Percentiles rank a stretch among this genome's conserved stretches.
Evolutionary conservation across 2,329 filamentous ascomycete species (phyloP).

Genomic region (Alternaria longipes): DNA sequence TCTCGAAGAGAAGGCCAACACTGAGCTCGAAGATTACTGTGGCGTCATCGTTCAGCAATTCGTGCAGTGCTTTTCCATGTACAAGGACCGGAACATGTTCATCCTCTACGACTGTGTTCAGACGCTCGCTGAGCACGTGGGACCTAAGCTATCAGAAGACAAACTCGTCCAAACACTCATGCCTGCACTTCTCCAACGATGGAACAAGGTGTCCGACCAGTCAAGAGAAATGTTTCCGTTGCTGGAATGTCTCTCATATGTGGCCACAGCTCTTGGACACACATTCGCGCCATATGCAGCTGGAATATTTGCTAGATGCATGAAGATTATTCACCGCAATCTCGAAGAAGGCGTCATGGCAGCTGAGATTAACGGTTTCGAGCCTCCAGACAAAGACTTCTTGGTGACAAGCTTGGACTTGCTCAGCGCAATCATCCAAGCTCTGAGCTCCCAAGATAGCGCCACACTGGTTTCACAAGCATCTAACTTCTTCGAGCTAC

Average conservation of each 20-base stretch:
- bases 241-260: constrained; percentile 95
- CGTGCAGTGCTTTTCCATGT: constrained; percentile 88
- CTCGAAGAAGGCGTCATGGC: constrained; percentile 81
- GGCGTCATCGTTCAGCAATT: constrained; percentile 91
- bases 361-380: constrained; percentile 71
- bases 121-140: constrained; percentile 91
- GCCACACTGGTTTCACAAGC: constrained; percentile 78
- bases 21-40: constrained; percentile 83
- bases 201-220: constrained; percentile 85
- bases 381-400: constrained; percentile 95
- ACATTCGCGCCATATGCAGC: constrained; percentile 85
- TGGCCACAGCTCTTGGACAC: constrained; percentile 84
- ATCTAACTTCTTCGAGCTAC: constrained; percentile 86
- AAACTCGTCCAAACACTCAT: constrained; percentile 87
- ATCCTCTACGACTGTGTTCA: constrained; percentile 99
- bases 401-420: constrained; percentile 94
- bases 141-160: constrained; percentile 79
- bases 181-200: constrained; percentile 89
- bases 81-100: constrained; percentile 99
- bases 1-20: constrained; percentile 90
- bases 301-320: constrained; percentile 86
- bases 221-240: constrained; percentile 94
- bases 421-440: constrained; percentile 91
- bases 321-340: constrained; percentile 90
- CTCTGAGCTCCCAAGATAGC: constrained; percentile 77